These are phyloP conservation scores for Syzygium aqueum DNA, from an alignment of 345 rosid genomes.

Conservation along the genomic window DNA sequence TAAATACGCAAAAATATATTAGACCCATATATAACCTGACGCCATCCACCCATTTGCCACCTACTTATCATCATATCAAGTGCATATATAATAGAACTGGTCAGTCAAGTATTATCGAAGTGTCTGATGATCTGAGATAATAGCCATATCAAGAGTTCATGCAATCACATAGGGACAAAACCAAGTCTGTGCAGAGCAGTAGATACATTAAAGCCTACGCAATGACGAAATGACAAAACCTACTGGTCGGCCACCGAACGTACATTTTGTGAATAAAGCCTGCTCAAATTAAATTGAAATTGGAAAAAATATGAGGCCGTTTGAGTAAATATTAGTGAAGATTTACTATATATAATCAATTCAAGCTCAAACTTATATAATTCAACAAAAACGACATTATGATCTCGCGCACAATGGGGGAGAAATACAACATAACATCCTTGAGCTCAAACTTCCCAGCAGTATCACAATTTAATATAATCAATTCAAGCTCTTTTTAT, in stretches of 20 bases:
- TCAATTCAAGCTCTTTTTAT: background rate
- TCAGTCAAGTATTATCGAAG: background rate
- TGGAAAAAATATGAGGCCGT: background rate
- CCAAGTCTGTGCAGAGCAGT: background rate
- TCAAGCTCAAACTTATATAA: background rate
- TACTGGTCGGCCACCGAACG: background rate
- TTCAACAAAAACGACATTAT: no score
- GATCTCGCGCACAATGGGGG: background rate
- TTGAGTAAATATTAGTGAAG: background rate
- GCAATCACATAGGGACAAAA: accelerated
- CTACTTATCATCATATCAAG: background rate
- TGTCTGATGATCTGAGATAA: background rate
- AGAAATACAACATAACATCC: background rate
- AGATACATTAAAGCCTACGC: background rate
- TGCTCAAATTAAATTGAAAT: background rate
- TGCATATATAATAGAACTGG: background rate
- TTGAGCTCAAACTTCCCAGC: accelerated
- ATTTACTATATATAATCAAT: background rate
- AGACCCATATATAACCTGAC: background rate
- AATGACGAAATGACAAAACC: background rate
- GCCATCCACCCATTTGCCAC: accelerated
- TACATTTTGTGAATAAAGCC: background rate
- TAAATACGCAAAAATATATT: background rate
- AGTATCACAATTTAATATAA: background rate
- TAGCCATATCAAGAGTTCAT: background rate